These are phyloP conservation scores for Neurospora discreta DNA, from an alignment of 495 filamentous ascomycete genomes.

Conservation along the genomic window DNA sequence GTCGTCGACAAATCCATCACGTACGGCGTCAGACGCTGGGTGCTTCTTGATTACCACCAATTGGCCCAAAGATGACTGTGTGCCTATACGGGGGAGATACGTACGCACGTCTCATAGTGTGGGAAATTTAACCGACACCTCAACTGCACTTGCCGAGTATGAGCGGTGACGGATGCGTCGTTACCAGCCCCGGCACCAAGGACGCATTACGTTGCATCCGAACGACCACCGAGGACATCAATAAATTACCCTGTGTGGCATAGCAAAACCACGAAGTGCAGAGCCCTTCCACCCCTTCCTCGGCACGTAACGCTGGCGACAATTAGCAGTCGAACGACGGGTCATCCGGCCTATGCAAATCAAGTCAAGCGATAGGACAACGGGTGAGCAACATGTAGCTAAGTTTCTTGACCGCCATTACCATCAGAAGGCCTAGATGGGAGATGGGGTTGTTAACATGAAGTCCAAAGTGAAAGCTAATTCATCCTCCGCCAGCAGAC, in stretches of 20 bases:
- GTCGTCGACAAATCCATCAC: neutral
- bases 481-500: neutral
- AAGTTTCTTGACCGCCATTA: neutral
- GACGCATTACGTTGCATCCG: constrained; percentile 16
- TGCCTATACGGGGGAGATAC: neutral
- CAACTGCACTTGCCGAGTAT: constrained; percentile 5
- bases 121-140: neutral
- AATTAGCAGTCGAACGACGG: neutral
- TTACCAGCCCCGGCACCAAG: constrained; percentile 4
- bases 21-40: neutral
- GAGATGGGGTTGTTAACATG: neutral
- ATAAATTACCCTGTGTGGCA: constrained; percentile 1
- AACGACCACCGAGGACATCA: neutral
- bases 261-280: neutral
- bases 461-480: neutral
- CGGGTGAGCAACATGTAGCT: neutral
- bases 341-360: neutral
- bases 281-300: neutral
- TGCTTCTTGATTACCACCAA: neutral
- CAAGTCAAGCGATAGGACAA: neutral
- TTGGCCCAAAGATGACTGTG: neutral
- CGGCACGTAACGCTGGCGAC: neutral
- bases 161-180: constrained; percentile 13
- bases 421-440: neutral
- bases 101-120: neutral